phyloP scores from a whole-genome alignment of 345 rosid species.

The Syzygium aromaticum region DNA sequence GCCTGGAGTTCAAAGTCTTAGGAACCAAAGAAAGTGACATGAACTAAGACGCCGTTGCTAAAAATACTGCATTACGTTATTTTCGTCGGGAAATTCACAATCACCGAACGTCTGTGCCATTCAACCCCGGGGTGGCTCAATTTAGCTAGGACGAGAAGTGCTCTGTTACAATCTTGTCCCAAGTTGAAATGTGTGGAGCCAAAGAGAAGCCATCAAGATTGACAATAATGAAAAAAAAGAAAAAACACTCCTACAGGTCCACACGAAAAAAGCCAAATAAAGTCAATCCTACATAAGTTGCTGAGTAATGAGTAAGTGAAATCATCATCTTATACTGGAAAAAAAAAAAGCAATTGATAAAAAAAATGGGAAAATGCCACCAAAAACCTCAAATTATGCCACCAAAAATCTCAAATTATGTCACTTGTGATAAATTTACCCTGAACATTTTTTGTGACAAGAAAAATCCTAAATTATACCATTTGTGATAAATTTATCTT shows the following conservation, averaged over 20 bases:
- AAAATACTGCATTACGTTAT: no score
- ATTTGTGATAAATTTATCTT: no score
- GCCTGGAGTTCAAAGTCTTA: no score
- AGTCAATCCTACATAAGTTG: not conserved
- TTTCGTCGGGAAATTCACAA: no score
- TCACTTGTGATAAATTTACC: no score
- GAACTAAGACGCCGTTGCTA: no score
- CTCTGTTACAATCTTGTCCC: not conserved
- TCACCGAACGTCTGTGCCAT: not conserved
- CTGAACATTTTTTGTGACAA: no score
- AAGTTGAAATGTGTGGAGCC: not conserved
- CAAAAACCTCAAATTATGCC: no score
- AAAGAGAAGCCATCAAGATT: not conserved
- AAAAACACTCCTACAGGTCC: not conserved
- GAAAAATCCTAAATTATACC: no score
- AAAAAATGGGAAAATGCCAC: no score
- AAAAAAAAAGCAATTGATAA: not conserved
- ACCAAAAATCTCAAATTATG: no score
- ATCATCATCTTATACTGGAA: not conserved
- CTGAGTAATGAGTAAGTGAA: not conserved
- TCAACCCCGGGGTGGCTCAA: not conserved
- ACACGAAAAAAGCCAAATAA: not conserved
- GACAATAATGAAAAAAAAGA: not conserved
- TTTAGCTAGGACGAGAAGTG: not conserved
- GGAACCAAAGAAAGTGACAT: no score